Evolutionary conservation across 805 yeast genomes (phyloP), one percentile per base, ranked within the genome.

Genomic region (Wickerhamomyces canadensis): DNA sequence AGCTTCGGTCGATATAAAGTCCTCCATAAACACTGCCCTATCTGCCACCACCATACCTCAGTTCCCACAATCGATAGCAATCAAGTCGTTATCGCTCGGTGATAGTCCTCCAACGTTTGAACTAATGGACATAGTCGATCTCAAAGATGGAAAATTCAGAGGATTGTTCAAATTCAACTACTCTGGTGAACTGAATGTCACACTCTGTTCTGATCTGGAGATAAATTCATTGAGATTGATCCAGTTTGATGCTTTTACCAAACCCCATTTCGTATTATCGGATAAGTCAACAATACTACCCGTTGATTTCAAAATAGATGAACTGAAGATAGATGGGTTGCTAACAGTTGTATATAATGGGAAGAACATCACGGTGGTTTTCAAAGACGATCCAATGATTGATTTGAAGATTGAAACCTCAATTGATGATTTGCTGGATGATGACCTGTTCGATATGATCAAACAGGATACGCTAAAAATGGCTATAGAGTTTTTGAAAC

Each of bases 361-460:
- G 8, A 40, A 41, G 9, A 44, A 41, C 13, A 29, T 54, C 28
- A 49, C 51, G 3, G 41, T 53, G 17, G 53, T 54, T 13, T 54
- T 54, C 32, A 48, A 47, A 28, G 51, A 50, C 14, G 56, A 50
- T 6, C 56, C 57, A 1, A 22, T 37, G 12, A 34, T 54, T 6
- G 51, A 50, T n/a, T 35, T 54, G 29, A 38, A 49, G 15, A 34
- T 54, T 24, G 34, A 43, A 31, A 54, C 55, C 5, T 43, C 57
- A 0, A 45, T 54, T 13, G 59, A 54, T 39, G 55, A 52, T 31
- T 34, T 54, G 8, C 19, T 53, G 31, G 57, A 54, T 35, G 51
- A 52, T 5, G 55, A 50, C 1, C 25, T 47, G 9, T 44, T 52
- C 14, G 40, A 41, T 9, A 36, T 43, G 12, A 37, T 54, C 18